Percentiles rank a stretch among this genome's conserved stretches.
phyloP scores from a whole-genome alignment of 2,329 filamentous ascomycete genomes.

The Microsporum canis region DNA sequence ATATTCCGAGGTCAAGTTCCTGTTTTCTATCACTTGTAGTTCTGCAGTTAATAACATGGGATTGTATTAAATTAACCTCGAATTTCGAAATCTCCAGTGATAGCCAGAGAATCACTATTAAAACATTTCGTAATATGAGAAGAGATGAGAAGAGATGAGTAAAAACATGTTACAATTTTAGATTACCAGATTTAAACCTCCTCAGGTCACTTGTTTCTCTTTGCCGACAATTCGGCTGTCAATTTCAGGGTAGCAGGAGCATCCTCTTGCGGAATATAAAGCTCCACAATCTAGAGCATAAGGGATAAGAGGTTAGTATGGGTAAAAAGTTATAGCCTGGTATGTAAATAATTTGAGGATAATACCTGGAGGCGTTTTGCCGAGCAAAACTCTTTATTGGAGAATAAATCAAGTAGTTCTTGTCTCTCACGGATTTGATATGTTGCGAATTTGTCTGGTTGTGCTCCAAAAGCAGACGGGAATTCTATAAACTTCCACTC shows the following conservation, averaged over 20 bases:
- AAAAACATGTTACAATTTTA: no score
- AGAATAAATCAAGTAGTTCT: slow-evolving; percentile 53
- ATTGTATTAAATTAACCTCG: no score
- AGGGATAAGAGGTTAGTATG: slow-evolving; percentile 8
- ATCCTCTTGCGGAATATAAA: slow-evolving; percentile 67
- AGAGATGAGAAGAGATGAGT: no score
- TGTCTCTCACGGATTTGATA: slow-evolving; percentile 55
- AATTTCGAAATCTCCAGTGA: no score
- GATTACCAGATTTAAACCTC: not conserved
- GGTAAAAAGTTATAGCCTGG: not conserved
- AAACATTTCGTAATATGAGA: no score
- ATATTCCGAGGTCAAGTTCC: not conserved
- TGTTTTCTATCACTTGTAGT: not conserved
- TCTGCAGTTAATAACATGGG: not conserved
- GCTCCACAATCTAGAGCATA: slow-evolving; percentile 59
- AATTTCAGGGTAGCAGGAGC: slow-evolving; percentile 56
- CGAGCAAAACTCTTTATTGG: slow-evolving; percentile 49
- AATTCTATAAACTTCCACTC: slow-evolving; percentile 61
- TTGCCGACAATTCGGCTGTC: slow-evolving; percentile 58
- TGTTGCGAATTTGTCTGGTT: slow-evolving; percentile 45
- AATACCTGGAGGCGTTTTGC: slow-evolving; percentile 34
- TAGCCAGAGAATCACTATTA: no score
- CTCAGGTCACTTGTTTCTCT: slow-evolving; percentile 39
- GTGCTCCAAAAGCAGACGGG: slow-evolving; percentile 54
- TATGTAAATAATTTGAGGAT: not conserved